A percentile compares a stretch with the other conserved stretches of the same genome.
These are phyloP conservation scores for Cercospora brassicicola DNA, from an alignment of 2,329 filamentous ascomycete genomes.

Conservation along the genomic window DNA sequence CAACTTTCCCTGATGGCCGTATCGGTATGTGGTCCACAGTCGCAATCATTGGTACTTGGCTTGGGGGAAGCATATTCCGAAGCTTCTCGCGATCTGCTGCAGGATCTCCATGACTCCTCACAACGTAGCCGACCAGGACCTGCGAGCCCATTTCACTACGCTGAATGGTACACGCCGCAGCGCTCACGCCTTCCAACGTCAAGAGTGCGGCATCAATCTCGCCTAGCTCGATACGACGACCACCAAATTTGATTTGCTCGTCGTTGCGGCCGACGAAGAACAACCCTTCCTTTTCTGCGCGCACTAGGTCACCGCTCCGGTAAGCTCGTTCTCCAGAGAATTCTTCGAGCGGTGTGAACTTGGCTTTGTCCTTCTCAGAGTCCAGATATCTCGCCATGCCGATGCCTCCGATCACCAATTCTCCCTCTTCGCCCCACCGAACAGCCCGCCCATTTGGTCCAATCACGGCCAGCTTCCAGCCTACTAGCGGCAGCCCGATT, in stretches of 20 bases:
- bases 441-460: slow-evolving; percentile 3
- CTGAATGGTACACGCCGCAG: slow-evolving; percentile 14
- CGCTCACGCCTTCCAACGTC: slow-evolving; percentile 4
- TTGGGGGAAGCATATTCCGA: slow-evolving; percentile 13
- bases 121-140: slow-evolving; percentile 16
- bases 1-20: slow-evolving; percentile 9
- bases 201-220: slow-evolving; percentile 13
- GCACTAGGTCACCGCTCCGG: slow-evolving; percentile 5
- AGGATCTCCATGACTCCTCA: not conserved
- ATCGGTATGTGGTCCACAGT: slow-evolving; percentile 12
- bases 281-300: not conserved
- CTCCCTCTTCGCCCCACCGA: slow-evolving; percentile 12
- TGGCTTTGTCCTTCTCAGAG: slow-evolving; percentile 14
- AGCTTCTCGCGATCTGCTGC: slow-evolving; percentile 12
- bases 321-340: slow-evolving; percentile 13
- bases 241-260: slow-evolving; percentile 13
- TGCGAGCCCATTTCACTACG: slow-evolving; percentile 13
- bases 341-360: slow-evolving; percentile 1
- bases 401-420: slow-evolving; percentile 14
- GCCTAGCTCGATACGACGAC: slow-evolving; percentile 15
- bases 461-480: slow-evolving; percentile 14
- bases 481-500: slow-evolving; percentile 6
- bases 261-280: slow-evolving; percentile 13
- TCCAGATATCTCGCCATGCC: slow-evolving; percentile 17
- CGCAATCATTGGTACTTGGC: slow-evolving; percentile 12